These are phyloP conservation scores for Sporothrix protearum DNA, from an alignment of 2,329 filamentous ascomycete genomes.

Conservation along the genomic window DNA sequence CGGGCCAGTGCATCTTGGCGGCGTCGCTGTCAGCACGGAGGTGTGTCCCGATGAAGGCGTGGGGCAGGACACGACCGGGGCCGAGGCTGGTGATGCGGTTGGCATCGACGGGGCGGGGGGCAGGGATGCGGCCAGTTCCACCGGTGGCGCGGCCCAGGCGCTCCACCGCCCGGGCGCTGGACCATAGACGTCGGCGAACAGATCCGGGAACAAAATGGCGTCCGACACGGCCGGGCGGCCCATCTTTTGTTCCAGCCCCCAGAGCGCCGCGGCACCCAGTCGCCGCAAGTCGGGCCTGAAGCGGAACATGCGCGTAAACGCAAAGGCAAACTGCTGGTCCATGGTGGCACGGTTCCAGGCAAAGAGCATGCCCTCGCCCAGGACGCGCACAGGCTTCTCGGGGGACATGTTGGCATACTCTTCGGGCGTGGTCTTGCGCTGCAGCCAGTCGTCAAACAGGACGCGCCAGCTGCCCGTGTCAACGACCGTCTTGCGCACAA, in stretches of 20 bases:
- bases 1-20: slow-evolving; percentile 34
- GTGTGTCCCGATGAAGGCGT: slow-evolving; percentile 39
- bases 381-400: slow-evolving; percentile 22
- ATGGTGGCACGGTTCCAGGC: slow-evolving; percentile 16
- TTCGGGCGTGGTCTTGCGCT: not conserved
- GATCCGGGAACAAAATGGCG: slow-evolving; percentile 16
- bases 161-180: not conserved
- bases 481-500: slow-evolving; percentile 24
- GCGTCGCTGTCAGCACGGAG: slow-evolving; percentile 39
- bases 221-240: slow-evolving; percentile 13
- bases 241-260: not conserved
- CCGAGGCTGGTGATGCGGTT: not conserved
- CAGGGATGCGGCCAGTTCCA: no score
- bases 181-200: not conserved
- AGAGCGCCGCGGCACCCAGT: slow-evolving; percentile 13
- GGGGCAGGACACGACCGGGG: not conserved
- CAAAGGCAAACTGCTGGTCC: slow-evolving; percentile 27
- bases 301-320: slow-evolving; percentile 28
- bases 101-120: not conserved
- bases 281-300: slow-evolving; percentile 6
- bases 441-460: slow-evolving; percentile 27
- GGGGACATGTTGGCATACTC: slow-evolving; percentile 3
- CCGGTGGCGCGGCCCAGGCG: no score
- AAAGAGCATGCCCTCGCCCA: slow-evolving; percentile 5
- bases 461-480: slow-evolving; percentile 28